These are phyloP conservation scores for Fusarium humuli DNA, from an alignment of 2,329 filamentous ascomycete species.

Conservation along the genomic window DNA sequence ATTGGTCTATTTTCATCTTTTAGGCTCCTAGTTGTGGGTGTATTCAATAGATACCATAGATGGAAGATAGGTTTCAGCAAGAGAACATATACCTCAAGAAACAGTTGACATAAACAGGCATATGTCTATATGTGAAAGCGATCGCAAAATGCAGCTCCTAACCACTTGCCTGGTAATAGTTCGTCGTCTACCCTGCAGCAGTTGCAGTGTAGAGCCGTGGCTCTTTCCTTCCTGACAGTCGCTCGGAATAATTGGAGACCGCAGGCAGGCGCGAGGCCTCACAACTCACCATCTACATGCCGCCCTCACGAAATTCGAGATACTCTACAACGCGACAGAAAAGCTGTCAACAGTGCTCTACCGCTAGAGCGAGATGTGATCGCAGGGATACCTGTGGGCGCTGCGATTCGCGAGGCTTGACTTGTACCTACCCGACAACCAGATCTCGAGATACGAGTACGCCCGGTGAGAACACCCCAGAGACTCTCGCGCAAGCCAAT, in stretches of 20 bases:
- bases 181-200: no score
- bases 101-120: no score
- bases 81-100: no score
- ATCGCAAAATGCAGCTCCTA: no score
- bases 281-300: background rate
- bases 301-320: conserved; percentile 12
- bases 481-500: background rate
- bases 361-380: conserved; percentile 56
- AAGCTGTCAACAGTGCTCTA: conserved; percentile 53
- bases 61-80: no score
- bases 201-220: background rate
- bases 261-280: background rate
- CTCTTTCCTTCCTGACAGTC: background rate
- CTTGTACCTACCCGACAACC: conserved; percentile 46
- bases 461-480: background rate
- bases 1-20: no score
- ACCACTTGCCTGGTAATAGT: no score
- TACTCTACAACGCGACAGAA: conserved; percentile 56
- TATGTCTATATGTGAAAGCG: no score
- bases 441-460: background rate
- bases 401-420: conserved; percentile 47
- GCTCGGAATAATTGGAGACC: background rate
- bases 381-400: conserved; percentile 51
- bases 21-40: no score
- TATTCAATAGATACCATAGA: no score